Base-by-base conservation (phyloP, 352 stramenopile genomes). In the Phytophthora cactorum region DNA sequence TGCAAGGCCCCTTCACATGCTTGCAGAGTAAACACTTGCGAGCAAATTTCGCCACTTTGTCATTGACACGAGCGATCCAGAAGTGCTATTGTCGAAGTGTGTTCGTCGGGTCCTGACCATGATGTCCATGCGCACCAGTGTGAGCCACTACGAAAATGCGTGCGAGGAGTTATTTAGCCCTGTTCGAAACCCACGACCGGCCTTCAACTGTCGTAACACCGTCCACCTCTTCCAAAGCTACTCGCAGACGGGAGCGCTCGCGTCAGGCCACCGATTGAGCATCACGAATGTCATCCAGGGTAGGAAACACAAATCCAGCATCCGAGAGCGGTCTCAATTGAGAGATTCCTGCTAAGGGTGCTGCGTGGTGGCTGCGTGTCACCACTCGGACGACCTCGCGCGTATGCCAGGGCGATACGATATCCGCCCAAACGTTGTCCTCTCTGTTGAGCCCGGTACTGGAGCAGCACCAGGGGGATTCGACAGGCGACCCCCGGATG, bases 121-220 rank as follows among this genome's bases (percentile, higher is more conserved):
- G 63, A 14, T 65, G 63, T 12, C 53, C 53, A 8, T 70, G 63
- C 6, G 47, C 15, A 27, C 54, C 54, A 43, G 38, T 10, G 27
- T 70, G 63, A 28, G 54, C 54, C 8, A 70, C 49, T 0, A 65
- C 31, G 15, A 64, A 70, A 7, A 67, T n/a, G 1, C 46, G 34
- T 31, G 46, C 25, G 45, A 64, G 58, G 14, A 61, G 32, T 8
- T 57, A 25, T 44, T 34, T 62, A 12, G 52, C 51, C 2, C 25
- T 10, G 27, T 27, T 62, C 0, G 52, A 52, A 12, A 68, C 56
- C 60, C 60, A 68, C 0, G 51, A 44, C 0, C 43, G 32, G 1
- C 28, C 43, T 12, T 57, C 60, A 4, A 51, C 10, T n/a, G 27
- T 44, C 14, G 45, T 4, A 3, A 55, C 15, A 44, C 39, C 52